phyloP scores from a whole-genome alignment of 2,329 filamentous ascomycete genomes.

The Lecanicillium sp. region DNA sequence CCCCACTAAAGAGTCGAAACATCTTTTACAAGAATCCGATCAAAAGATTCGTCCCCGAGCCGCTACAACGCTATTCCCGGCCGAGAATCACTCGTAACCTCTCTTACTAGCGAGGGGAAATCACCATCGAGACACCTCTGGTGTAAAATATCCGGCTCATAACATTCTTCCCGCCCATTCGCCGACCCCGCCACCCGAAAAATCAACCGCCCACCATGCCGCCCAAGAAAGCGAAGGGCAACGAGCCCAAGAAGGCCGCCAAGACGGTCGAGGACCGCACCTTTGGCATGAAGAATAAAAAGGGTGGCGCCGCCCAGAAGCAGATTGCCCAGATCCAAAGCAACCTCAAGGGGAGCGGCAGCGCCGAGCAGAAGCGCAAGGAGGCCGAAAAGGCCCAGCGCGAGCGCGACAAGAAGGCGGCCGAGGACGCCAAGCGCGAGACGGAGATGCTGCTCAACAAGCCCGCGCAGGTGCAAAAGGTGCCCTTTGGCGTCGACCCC shows the following conservation, averaged over 20 bases:
- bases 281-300: slow-evolving; percentile 99
- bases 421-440: slow-evolving; percentile 77
- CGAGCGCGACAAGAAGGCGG: slow-evolving; percentile 84
- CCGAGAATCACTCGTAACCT: not conserved
- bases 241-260: slow-evolving; percentile 41
- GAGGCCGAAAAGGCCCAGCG: slow-evolving; percentile 57
- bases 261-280: slow-evolving; percentile 87
- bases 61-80: slow-evolving; percentile 4
- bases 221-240: slow-evolving; percentile 63
- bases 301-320: slow-evolving; percentile 83
- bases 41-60: slow-evolving; percentile 3
- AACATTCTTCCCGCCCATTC: not conserved
- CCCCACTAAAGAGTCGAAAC: slow-evolving; percentile 14
- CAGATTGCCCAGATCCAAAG: slow-evolving; percentile 78
- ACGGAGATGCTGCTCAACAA: slow-evolving; percentile 77
- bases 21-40: slow-evolving; percentile 11
- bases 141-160: not conserved
- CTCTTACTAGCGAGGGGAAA: not conserved
- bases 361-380: slow-evolving; percentile 81
- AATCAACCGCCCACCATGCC: slow-evolving; percentile 2
- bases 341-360: slow-evolving; percentile 65
- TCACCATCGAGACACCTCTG: not conserved
- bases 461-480: slow-evolving; percentile 93
- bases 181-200: slow-evolving; percentile 5
- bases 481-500: slow-evolving; percentile 94